Evolutionary conservation across 192 early-diverging fungal genomes (phyloP).

Genomic region (Umbelopsis vinacea): DNA sequence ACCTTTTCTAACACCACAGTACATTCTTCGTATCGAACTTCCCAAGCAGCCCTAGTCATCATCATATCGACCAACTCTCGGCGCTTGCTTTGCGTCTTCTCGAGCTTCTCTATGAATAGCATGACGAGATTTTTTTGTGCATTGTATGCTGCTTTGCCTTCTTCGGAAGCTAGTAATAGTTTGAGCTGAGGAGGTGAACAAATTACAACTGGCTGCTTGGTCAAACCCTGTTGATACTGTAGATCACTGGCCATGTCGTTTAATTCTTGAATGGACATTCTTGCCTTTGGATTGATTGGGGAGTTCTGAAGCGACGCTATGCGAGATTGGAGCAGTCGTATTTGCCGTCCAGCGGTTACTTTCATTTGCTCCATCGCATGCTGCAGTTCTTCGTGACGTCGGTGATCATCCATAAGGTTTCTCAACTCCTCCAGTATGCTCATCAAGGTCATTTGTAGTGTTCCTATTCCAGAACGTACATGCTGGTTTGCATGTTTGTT

Average conservation of each 20-base stretch:
- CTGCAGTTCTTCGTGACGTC: background rate
- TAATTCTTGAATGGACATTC: background rate
- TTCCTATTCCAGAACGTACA: slow-evolving; percentile 7
- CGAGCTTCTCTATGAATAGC: background rate
- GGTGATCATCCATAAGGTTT: background rate
- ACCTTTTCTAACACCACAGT: background rate
- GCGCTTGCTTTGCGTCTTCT: background rate
- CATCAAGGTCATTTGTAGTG: background rate
- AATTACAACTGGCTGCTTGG: background rate
- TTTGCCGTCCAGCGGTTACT: slow-evolving; percentile 7
- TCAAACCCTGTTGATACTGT: background rate
- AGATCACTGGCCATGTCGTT: background rate
- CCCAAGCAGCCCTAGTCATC: background rate
- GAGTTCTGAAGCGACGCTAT: background rate
- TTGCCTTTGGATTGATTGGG: background rate
- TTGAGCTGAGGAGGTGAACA: background rate
- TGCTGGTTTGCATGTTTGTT: background rate
- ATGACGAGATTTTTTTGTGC: background rate
- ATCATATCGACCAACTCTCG: background rate
- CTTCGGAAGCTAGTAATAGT: background rate
- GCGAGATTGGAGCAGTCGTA: background rate
- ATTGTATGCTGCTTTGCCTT: background rate
- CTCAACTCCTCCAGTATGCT: background rate
- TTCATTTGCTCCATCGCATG: background rate
- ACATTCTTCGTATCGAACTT: background rate